These are phyloP conservation scores for Leccinum truebloodii DNA, from an alignment of 768 basidiomycete genomes.

Conservation along the genomic window DNA sequence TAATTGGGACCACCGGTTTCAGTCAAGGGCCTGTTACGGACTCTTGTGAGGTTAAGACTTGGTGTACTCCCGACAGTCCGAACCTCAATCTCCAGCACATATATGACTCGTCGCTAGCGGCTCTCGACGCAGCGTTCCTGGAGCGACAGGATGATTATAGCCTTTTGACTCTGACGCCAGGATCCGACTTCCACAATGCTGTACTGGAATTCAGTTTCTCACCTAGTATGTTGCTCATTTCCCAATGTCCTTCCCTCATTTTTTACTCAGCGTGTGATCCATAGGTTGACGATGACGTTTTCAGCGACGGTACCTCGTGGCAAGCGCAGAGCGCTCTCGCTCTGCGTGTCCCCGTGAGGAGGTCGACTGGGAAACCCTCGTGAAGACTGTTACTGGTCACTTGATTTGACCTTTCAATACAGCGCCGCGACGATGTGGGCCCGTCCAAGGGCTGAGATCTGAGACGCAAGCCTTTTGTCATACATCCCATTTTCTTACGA, in stretches of 20 bases:
- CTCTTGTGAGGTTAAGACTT: neutral
- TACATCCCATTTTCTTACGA: neutral
- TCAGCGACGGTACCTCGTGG: constrained; percentile 5
- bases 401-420: neutral
- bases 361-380: constrained; percentile 12
- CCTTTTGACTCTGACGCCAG: constrained; percentile 1
- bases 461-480: neutral
- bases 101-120: constrained; percentile 4
- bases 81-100: neutral
- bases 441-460: neutral
- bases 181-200: neutral
- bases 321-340: constrained; percentile 8
- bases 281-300: neutral
- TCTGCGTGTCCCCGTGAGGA: constrained; percentile 9
- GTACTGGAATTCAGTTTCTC: constrained; percentile 7
- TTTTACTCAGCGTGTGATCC: neutral
- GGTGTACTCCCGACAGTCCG: neutral
- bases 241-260: constrained; percentile 4
- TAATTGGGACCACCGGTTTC: neutral
- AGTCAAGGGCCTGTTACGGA: neutral
- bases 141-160: neutral
- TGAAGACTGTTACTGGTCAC: constrained; percentile 5
- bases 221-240: neutral
- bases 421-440: neutral
- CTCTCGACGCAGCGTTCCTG: constrained; percentile 5